A percentile compares a stretch with the other conserved stretches of the same genome.
Conservation (phyloP, 2,329 filamentous ascomycete species). For the Westerdykella aurantiaca region DNA sequence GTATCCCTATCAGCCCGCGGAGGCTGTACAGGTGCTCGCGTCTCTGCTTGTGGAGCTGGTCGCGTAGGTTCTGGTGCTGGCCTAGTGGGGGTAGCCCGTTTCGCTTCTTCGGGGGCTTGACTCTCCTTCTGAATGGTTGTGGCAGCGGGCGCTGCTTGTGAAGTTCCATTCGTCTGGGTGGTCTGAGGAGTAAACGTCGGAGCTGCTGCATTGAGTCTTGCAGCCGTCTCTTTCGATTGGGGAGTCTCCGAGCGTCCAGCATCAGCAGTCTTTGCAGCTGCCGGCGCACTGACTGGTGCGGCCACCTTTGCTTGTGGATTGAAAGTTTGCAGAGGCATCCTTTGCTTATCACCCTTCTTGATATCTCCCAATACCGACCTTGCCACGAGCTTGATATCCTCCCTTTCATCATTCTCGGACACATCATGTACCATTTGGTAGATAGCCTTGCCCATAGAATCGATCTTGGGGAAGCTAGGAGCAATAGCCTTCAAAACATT, state of each 20-base stretch:
- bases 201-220: constrained; percentile 51
- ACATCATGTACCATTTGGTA: constrained; percentile 61
- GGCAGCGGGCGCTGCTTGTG: neutral
- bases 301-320: constrained; percentile 51
- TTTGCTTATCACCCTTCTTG: constrained; percentile 60
- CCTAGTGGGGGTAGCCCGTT: neutral
- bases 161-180: constrained; percentile 2
- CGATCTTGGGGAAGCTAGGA: constrained; percentile 78
- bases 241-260: constrained; percentile 35
- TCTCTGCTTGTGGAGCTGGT: too few species aligned
- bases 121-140: neutral
- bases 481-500: constrained; percentile 77
- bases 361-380: constrained; percentile 66
- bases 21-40: too few species aligned
- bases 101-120: too few species aligned
- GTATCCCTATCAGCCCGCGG: too few species aligned
- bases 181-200: constrained; percentile 57
- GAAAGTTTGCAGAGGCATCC: constrained; percentile 71
- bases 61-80: neutral
- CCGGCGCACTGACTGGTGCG: constrained; percentile 21
- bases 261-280: constrained; percentile 16
- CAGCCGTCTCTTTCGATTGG: constrained; percentile 39
- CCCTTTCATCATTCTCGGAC: constrained; percentile 52
- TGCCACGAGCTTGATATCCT: constrained; percentile 70
- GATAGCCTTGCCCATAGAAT: constrained; percentile 73